Evolutionary conservation across 805 yeast species (phyloP).

Genomic region (Candida patagonica): DNA sequence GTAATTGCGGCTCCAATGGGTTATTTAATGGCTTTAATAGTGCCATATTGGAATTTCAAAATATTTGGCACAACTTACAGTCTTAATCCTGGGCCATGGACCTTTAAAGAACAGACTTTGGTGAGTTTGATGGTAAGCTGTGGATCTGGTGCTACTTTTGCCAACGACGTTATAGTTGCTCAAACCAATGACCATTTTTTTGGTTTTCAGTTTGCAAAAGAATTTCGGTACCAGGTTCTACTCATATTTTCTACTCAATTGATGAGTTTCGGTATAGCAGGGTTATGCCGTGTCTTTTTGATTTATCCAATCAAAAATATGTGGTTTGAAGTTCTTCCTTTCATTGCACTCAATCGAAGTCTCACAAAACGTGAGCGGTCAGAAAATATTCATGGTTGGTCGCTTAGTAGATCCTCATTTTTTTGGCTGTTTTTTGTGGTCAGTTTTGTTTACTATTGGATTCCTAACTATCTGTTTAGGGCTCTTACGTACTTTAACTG

Average conservation of each 20-base stretch:
- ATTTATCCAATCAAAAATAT: conserved; percentile 52
- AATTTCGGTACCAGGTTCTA: conserved; percentile 35
- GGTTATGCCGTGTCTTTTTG: conserved; percentile 46
- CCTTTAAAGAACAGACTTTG: conserved; percentile 57
- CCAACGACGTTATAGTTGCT: conserved; percentile 15
- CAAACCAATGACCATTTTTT: conserved; percentile 27
- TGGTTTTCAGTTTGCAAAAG: conserved; percentile 25
- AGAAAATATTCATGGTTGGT: conserved; percentile 37
- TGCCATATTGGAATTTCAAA: conserved; percentile 36
- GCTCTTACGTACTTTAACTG: conserved; percentile 49
- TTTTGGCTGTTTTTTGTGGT: conserved; percentile 31
- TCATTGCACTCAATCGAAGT: conserved; percentile 45
- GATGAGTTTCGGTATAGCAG: conserved; percentile 60
- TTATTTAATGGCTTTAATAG: conserved; percentile 16
- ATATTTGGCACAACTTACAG: conserved; percentile 33
- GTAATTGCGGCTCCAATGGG: conserved; percentile 53
- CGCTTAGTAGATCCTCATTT: conserved; percentile 36
- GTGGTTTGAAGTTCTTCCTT: conserved; percentile 57
- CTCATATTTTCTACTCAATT: conserved; percentile 50
- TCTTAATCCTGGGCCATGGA: conserved; percentile 59
- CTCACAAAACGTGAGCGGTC: conserved; percentile 23
- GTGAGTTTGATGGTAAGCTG: conserved; percentile 34
- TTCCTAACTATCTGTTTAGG: conserved; percentile 50
- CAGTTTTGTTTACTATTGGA: conserved; percentile 44
- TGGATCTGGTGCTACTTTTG: conserved; percentile 21